Base-by-base conservation (phyloP, 495 filamentous ascomycete species). In the Chaetomium tenue region DNA sequence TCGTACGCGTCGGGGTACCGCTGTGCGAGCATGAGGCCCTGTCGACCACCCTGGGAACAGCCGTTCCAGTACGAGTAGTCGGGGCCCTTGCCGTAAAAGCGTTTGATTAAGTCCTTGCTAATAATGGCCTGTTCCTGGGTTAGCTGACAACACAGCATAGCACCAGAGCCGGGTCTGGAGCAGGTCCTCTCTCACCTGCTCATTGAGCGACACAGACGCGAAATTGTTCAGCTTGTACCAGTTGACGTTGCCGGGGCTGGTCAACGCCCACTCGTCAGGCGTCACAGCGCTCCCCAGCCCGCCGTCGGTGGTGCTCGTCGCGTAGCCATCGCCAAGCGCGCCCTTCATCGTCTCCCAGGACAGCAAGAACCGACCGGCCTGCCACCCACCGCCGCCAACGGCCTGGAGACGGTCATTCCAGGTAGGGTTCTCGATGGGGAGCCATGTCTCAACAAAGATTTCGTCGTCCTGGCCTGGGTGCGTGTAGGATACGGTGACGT, bases 51-150 rank as follows among this genome's bases (percentile, higher is more conserved):
- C 63, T 74, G 76, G 16, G 77, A 80, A 60, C 79, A 82, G 9
- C 80, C 78, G 63, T 68, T 80, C 64, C 68, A 82, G 66, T 81
- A 82, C 18, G 77, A 79, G 63, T 71, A 80, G 9, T 61, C 52
- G 1, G 77, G 74, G 0, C 51, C 42, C 23, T 61, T 53, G 2
- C 77, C 74, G 62, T 82, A 82, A 64, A 72, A 77, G 40, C 56
- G 47, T 2, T 60, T 57, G 20, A 72, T 66, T 37, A 77, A 39
- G 11, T 58, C 39, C 48, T 80, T 80, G 11, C 63, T 74, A 25
- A 78, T 73, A 33, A 75, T 22, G 68, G 72, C 64, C 69, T 68
- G 8, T 5, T 37, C 33, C 3, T 37, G 1, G 9, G 33, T 37
- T 37, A 37, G 33, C 11, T 8, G 33, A 44, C 13, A 44, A 18